Base-by-base conservation (phyloP, 1,139 yeast species). In the Blastobotrys proliferans region DNA sequence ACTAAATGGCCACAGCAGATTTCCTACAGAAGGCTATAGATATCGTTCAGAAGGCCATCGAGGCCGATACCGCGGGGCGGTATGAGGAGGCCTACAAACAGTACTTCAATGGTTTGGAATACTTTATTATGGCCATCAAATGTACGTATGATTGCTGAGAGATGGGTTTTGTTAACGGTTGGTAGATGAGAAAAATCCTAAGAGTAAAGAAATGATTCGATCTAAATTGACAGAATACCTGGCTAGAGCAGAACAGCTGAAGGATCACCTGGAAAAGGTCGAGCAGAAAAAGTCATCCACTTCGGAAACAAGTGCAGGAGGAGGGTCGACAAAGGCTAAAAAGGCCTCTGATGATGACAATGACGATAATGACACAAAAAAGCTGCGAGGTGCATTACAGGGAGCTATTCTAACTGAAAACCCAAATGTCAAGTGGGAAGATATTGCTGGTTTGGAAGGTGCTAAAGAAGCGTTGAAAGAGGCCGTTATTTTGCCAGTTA, bases 381-480 rank as follows among this genome's bases (percentile, higher is more conserved):
- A 90, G 63, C 70, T 94, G 46, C 70, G 97, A 52, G 90, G 94
- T 3, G 97, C 98, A 0, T 70, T 94, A 46, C 85, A 95, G 0
- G 94, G 95, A 1, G 95, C 97, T 1, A 90, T 94, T 51, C 70
- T 94, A 42, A 76, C 92, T 27, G 98, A 92, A 57, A 90, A 79
- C 50, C 99, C 99, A 22, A 83, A 94, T 59, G 94, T 94, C 25
- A 76, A 75, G 51, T 94, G 99, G 99, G 82, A 77, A 50, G 99
- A 94, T 60, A 83, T 94, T 53, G 98, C 98, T 1, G 99, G 98
- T 19, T 73, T 94, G 50, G 97, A 92, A 51, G 76, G 78, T 27
- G 99, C 99, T 6, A 94, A 94, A 60, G 97, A 92, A 56, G 95
- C 98, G 1, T 70, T 94, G 47, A 94, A 94, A 63, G 98, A 94